Evolutionary conservation across 2,329 filamentous ascomycete genomes (phyloP).

Genomic region (Nemania serpens): DNA sequence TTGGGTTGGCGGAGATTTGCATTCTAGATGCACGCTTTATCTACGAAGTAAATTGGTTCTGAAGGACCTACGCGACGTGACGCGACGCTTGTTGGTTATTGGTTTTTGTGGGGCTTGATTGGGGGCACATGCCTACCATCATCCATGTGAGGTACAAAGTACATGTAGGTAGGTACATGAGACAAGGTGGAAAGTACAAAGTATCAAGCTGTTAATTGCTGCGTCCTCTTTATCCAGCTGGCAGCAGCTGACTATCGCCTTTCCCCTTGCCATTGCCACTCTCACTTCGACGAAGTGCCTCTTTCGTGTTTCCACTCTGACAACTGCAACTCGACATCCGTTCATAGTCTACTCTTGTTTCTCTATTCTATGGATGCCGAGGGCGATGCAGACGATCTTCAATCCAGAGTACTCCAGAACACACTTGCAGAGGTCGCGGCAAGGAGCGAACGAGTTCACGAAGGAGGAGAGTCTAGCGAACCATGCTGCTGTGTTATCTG

Average conservation of each 20-base stretch:
- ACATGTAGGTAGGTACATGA: too few relatives aligned
- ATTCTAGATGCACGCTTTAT: background rate
- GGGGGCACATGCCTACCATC: background rate
- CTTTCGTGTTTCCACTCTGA: background rate
- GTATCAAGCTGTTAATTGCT: too few relatives aligned
- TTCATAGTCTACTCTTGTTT: background rate
- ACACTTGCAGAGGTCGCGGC: conserved; percentile 49
- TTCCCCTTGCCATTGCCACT: background rate
- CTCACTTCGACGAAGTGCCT: background rate
- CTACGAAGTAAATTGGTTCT: background rate
- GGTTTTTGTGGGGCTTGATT: background rate
- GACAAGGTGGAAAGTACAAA: too few relatives aligned
- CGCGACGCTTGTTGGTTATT: background rate
- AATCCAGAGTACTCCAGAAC: conserved; percentile 49
- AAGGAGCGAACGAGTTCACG: conserved; percentile 38
- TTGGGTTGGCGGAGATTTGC: background rate
- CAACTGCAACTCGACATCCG: background rate
- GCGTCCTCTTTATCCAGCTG: too few relatives aligned
- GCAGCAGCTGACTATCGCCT: too few relatives aligned
- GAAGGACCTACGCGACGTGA: conserved; percentile 7
- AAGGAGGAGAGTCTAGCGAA: conserved; percentile 39
- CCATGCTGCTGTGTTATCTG: conserved; percentile 80
- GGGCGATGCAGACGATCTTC: conserved; percentile 42
- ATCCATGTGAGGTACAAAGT: too few relatives aligned
- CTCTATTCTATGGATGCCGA: conserved; percentile 40